A percentile compares a stretch with the other conserved stretches of the same genome.
These are phyloP conservation scores for Citrus trifoliata DNA, from an alignment of 345 rosid species.

Conservation along the genomic window DNA sequence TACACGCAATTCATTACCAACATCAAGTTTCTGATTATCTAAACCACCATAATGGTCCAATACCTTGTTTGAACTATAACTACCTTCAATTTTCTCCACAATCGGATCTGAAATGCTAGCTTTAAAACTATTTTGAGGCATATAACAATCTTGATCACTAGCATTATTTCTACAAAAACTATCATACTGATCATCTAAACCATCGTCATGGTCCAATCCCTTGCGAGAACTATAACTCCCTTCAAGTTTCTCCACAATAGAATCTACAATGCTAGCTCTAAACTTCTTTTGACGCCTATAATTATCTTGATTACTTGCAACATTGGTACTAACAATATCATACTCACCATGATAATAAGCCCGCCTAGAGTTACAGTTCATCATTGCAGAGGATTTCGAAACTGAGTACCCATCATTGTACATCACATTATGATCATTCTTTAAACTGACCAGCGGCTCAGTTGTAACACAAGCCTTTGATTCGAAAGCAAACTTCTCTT, in stretches of 20 bases:
- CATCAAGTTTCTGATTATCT: neutral
- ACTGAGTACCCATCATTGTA: neutral
- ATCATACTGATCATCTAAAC: too few relatives aligned
- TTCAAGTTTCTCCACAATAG: constrained; percentile 1
- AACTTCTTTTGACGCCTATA: neutral
- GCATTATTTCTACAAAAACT: too few relatives aligned
- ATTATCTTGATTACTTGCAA: neutral
- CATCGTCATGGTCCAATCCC: neutral
- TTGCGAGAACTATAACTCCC: neutral
- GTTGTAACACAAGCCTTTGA: neutral
- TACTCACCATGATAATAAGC: neutral
- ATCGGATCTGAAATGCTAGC: constrained; percentile 14
- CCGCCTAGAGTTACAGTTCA: neutral
- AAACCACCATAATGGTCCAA: neutral
- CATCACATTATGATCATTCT: neutral
- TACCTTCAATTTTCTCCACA: constrained; percentile 12
- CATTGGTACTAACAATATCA: neutral
- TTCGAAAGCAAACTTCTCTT: neutral
- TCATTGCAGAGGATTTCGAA: neutral
- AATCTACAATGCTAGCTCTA: constrained; percentile 17
- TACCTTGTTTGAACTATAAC: neutral
- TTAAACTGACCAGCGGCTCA: neutral
- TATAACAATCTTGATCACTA: too few relatives aligned
- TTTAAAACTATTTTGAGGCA: neutral
- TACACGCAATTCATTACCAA: neutral